Evolutionary conservation across 139 green algal genomes (phyloP).

Genomic region (Coelastrella sp.): DNA sequence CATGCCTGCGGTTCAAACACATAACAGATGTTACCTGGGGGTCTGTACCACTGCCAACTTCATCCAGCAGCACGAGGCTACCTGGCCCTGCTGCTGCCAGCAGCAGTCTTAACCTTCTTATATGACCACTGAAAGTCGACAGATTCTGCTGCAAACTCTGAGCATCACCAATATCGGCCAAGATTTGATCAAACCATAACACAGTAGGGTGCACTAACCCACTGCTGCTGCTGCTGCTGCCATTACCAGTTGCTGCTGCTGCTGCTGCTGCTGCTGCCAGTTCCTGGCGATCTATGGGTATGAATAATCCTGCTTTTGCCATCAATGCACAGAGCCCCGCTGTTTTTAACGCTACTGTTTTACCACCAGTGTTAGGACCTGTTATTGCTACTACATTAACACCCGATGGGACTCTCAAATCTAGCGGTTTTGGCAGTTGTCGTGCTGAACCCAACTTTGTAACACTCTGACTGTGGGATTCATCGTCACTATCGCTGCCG

Average conservation of each 20-base stretch:
- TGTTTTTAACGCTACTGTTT: conserved; percentile 95
- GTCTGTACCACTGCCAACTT: conserved; percentile 76
- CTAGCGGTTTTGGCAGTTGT: conserved; percentile 53
- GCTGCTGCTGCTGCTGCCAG: conserved; percentile 29
- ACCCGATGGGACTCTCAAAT: conserved; percentile 58
- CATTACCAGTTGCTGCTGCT: neutral
- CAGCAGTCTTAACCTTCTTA: conserved; percentile 70
- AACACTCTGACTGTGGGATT: neutral
- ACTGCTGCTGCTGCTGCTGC: conserved; percentile 29
- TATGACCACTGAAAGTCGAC: conserved; percentile 96
- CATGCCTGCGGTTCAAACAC: no score
- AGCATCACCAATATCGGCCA: conserved; percentile 93
- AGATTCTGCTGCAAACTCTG: conserved; percentile 89
- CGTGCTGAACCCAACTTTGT: neutral
- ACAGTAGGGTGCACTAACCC: conserved; percentile 23
- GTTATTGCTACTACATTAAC: conserved; percentile 69
- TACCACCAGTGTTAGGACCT: conserved; percentile 83
- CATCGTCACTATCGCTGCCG: neutral
- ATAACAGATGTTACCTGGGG: conserved; percentile 25
- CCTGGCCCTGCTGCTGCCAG: conserved; percentile 56
- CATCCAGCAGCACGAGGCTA: conserved; percentile 95
- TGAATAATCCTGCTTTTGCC: conserved; percentile 80
- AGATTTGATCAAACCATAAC: conserved; percentile 64
- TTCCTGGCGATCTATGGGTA: conserved; percentile 60
- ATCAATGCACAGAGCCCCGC: conserved; percentile 88